These are phyloP conservation scores for Catunica adiposa DNA, from an alignment of 2,329 filamentous ascomycete species.

Conservation along the genomic window DNA sequence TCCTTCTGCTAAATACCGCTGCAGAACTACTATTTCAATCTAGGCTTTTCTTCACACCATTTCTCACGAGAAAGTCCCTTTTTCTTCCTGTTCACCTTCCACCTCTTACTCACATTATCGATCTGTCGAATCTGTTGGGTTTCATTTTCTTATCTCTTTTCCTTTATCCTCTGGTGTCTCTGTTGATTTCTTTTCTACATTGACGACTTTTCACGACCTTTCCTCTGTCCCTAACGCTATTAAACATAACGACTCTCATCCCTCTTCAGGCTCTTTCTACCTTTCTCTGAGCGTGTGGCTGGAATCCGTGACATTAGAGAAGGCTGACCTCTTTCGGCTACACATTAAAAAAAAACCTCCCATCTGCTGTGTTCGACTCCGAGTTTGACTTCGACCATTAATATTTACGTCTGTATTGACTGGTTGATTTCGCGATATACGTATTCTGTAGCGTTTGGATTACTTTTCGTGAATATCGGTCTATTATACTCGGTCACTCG, in stretches of 20 bases:
- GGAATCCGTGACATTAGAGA: conserved; percentile 11
- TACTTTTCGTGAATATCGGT: not conserved
- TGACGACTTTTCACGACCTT: not conserved
- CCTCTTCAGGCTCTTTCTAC: not conserved
- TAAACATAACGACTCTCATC: not conserved
- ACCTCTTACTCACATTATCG: conserved; percentile 1
- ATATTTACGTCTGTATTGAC: conserved; percentile 1
- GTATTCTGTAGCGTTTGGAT: not conserved
- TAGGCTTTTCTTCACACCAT: not conserved
- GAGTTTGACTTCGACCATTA: not conserved
- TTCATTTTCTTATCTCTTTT: conserved; percentile 10
- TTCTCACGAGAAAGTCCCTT: not conserved
- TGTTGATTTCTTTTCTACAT: conserved; percentile 13
- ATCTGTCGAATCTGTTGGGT: not conserved
- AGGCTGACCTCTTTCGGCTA: conserved; percentile 10
- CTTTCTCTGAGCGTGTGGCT: conserved; percentile 10
- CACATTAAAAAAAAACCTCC: not conserved
- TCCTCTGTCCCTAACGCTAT: not conserved
- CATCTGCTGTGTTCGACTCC: not conserved
- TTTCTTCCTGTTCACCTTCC: conserved; percentile 3
- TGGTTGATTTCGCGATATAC: not conserved
- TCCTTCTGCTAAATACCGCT: not conserved
- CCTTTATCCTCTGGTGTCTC: conserved; percentile 13
- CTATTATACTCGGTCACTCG: conserved; percentile 5
- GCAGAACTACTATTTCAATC: not conserved